Evolutionary conservation across 1,284 basidiomycete species (phyloP).

Genomic region (Sporisorium scitamineum): DNA sequence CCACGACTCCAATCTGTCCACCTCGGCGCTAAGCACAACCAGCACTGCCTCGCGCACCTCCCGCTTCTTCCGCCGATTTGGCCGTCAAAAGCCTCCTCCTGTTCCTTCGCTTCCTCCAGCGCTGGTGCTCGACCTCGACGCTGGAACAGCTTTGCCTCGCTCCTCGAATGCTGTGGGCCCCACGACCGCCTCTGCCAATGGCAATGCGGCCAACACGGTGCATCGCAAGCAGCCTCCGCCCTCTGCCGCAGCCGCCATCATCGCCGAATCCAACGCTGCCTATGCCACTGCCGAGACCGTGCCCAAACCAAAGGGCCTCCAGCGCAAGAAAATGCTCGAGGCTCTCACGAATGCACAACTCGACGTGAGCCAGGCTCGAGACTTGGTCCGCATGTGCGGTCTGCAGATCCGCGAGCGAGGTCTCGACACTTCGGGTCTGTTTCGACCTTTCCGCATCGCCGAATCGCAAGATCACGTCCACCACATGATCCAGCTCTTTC

Average conservation of each 20-base stretch:
- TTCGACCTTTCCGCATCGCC: slow-evolving; percentile 56
- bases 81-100: slow-evolving; percentile 24
- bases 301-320: slow-evolving; percentile 15
- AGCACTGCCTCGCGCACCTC: slow-evolving; percentile 28
- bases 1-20: slow-evolving; percentile 25
- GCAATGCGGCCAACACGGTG: background rate
- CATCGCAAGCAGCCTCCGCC: slow-evolving; percentile 5
- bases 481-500: slow-evolving; percentile 56
- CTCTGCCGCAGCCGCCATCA: slow-evolving; percentile 37
- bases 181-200: background rate
- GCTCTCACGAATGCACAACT: slow-evolving; percentile 46
- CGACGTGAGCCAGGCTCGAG: slow-evolving; percentile 23
- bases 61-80: slow-evolving; percentile 36
- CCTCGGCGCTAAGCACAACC: slow-evolving; percentile 26
- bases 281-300: slow-evolving; percentile 24
- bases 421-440: slow-evolving; percentile 57
- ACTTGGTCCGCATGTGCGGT: slow-evolving; percentile 44
- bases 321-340: slow-evolving; percentile 40
- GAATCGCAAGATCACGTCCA: slow-evolving; percentile 39
- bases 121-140: slow-evolving; percentile 38
- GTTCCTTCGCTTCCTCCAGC: slow-evolving; percentile 43
- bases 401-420: slow-evolving; percentile 51
- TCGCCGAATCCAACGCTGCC: slow-evolving; percentile 37
- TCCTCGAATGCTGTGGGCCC: background rate
- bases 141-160: slow-evolving; percentile 24